These are phyloP conservation scores for Onygena corvina DNA, from an alignment of 2,329 filamentous ascomycete genomes.

Conservation along the genomic window DNA sequence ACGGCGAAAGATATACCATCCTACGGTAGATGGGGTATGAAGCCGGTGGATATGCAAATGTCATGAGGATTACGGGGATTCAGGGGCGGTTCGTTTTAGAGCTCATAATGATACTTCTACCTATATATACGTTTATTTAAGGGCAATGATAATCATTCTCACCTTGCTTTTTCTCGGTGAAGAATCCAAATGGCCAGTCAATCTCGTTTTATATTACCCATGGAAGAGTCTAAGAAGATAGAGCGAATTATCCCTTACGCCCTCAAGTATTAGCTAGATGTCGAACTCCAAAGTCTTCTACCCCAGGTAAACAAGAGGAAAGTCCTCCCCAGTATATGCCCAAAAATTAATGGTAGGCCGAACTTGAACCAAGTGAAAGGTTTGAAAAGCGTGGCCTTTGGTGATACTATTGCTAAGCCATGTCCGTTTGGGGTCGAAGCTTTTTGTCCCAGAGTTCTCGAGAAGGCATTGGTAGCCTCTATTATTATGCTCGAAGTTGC, in stretches of 20 bases:
- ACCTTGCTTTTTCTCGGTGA: no score
- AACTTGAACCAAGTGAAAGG: background rate
- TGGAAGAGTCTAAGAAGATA: background rate
- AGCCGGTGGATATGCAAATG: constrained; percentile 13
- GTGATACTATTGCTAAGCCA: background rate
- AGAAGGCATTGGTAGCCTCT: background rate
- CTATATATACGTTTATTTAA: background rate
- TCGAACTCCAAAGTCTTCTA: background rate
- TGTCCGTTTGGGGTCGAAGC: background rate
- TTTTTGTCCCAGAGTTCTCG: background rate
- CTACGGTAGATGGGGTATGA: constrained; percentile 15
- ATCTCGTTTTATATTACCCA: no score
- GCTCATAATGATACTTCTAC: background rate
- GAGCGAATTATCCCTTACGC: no score
- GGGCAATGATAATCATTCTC: background rate
- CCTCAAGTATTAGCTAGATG: no score
- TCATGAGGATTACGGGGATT: background rate
- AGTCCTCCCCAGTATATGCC: background rate
- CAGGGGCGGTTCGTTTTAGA: background rate
- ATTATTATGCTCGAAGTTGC: background rate
- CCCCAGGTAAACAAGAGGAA: background rate
- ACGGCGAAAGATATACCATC: constrained; percentile 3
- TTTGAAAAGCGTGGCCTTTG: background rate
- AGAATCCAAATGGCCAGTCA: no score
- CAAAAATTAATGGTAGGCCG: background rate